Evolutionary conservation across 1,284 basidiomycete genomes (phyloP).

Genomic region (Boletus hoseneyae): DNA sequence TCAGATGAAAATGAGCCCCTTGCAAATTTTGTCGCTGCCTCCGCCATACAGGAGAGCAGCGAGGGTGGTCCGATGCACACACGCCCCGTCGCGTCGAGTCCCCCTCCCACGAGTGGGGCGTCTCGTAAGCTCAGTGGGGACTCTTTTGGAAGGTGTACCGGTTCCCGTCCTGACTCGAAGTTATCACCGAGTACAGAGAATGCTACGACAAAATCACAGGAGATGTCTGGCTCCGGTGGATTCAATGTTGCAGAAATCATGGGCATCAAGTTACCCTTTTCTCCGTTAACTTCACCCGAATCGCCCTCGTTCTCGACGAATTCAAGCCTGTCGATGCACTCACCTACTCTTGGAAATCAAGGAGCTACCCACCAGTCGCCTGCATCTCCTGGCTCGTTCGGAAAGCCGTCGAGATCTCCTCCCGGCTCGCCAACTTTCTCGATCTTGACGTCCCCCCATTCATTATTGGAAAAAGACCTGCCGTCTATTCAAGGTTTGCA

Average conservation of each 20-base stretch:
- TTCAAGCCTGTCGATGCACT: constrained; percentile 28
- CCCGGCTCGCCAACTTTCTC: constrained; percentile 37
- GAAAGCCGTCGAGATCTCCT: constrained; percentile 19
- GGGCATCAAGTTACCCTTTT: constrained; percentile 32
- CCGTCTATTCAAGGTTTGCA: constrained; percentile 33
- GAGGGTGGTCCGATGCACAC: constrained; percentile 16
- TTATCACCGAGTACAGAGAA: constrained; percentile 30
- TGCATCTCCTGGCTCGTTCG: constrained; percentile 15
- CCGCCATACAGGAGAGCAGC: constrained; percentile 23
- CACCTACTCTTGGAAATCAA: constrained; percentile 18
- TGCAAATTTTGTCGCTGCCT: constrained; percentile 12
- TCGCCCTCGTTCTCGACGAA: constrained; percentile 33
- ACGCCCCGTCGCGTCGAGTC: constrained; percentile 18
- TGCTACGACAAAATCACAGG: constrained; percentile 23
- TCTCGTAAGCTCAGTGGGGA: constrained; percentile 30
- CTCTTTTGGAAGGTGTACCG: constrained; percentile 26
- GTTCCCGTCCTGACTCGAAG: constrained; percentile 38
- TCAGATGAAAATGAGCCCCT: constrained; percentile 30
- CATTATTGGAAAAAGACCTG: constrained; percentile 34
- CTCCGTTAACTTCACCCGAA: constrained; percentile 29
- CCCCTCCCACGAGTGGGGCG: constrained; percentile 19
- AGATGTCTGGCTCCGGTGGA: constrained; percentile 18
- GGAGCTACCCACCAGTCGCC: constrained; percentile 12
- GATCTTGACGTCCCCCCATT: constrained; percentile 44
- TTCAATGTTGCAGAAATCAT: constrained; percentile 25